Evolutionary conservation across 179 eudicot genomes (phyloP), one percentile per base, ranked within the genome.

Genomic region (Patellifolia procumbens): DNA sequence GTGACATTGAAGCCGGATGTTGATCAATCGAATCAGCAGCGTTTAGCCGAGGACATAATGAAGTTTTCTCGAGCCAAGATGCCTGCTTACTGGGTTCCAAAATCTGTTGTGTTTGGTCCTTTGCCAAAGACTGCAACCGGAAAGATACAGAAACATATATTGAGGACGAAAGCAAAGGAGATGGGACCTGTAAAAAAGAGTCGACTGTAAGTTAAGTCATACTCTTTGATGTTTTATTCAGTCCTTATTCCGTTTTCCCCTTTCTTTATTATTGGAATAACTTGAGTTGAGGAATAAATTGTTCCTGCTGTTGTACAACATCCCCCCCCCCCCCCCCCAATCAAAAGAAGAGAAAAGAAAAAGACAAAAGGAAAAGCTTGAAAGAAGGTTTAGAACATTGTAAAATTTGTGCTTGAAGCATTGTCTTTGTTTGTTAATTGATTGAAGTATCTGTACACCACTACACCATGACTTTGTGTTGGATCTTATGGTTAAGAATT

Each of bases 101-200:
- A 84, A 71, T 94, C 98, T 0, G 91, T 92, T 13, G 76, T 94
- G 15, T 94, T 92, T 39, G 96, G 96, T 13, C 90, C 90, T 7
- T 78, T 92, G 89, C 98, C 98, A 1, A 94, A 94, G 82, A 94
- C 97, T 0, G 97, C 98, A 12, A 94, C 98, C 0, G 98, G 98
- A 61, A 94, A 94, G 86, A 89, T 94, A 60, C 98, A 94, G 86
- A 94, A 94, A 78, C 96, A 94, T 78, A 2, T 92, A 71, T 79
- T 94, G 79, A 91, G 98, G 85, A 75, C 89, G 0, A 94, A 85
- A 86, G 97, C 91, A 0, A 94, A 92, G 84, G 92, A 94, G 84
- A 79, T 94, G 94, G 98, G 97, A 74, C 91, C 98, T 17, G 80
- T 91, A 73, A 89, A 83, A 83, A 79, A 35, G 78, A 94, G 98